These are phyloP conservation scores for Asterionellopsis glacialis DNA, from an alignment of 108 stramenopile genomes.

Conservation along the genomic window DNA sequence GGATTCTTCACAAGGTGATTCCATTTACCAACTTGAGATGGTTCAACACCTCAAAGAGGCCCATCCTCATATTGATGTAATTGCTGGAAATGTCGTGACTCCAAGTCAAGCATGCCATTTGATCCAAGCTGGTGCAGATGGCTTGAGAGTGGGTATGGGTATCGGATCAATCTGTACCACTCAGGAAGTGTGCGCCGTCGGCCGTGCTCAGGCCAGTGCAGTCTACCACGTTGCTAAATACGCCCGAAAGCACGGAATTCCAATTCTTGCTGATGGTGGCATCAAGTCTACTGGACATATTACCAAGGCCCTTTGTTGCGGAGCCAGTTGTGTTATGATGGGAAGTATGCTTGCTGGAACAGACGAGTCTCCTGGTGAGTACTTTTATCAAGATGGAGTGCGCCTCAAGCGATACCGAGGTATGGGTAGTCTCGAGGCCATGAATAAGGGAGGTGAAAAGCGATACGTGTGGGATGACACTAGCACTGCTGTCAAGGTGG, in stretches of 20 bases:
- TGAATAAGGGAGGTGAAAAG: conserved; percentile 95
- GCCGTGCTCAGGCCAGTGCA: conserved; percentile 98
- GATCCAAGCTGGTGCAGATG: conserved; percentile 99
- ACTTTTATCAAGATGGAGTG: conserved; percentile 99
- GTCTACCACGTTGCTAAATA: conserved; percentile 97
- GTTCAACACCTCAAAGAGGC: conserved; percentile 85
- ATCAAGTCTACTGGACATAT: conserved; percentile 97
- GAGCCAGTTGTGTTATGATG: conserved; percentile 99
- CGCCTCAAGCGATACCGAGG: conserved; percentile 99
- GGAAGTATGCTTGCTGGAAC: conserved; percentile 99
- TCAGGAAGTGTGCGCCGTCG: conserved; percentile 99
- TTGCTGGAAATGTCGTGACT: conserved; percentile 99
- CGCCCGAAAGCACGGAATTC: conserved; percentile 91
- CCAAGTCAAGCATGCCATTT: conserved; percentile 93
- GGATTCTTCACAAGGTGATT: conserved; percentile 99
- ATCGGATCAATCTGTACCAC: conserved; percentile 99
- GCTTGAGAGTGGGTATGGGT: conserved; percentile 99
- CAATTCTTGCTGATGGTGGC: conserved; percentile 98
- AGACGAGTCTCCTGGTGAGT: conserved; percentile 99
- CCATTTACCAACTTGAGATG: conserved; percentile 98
- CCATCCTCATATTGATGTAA: conserved; percentile 90
- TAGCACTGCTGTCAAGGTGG: conserved; percentile 92
- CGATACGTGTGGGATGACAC: conserved; percentile 97
- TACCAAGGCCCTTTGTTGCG: conserved; percentile 96
- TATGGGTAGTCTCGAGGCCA: conserved; percentile 99